Evolutionary conservation across 2,329 filamentous ascomycete genomes (phyloP), one percentile per base, ranked within the genome.

Genomic region (Beauveria asiatica): DNA sequence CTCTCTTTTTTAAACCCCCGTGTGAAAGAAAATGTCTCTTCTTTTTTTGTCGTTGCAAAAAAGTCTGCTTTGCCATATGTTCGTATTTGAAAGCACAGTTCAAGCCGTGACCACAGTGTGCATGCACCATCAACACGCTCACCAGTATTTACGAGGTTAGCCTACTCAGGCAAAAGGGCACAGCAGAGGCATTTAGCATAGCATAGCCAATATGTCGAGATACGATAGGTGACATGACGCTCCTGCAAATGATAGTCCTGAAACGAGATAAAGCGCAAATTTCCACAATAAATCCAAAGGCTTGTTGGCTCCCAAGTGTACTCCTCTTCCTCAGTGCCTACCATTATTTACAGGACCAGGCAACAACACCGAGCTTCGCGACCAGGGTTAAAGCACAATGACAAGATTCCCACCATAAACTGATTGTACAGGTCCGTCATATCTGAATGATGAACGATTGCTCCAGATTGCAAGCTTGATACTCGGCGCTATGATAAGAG

Each of bases 401-500:
- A 33, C 30, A 33, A 33, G 30, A 33, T 33, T 42, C 17, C n/a
- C 39, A 17, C n/a, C 39, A 42, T 42, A 3, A n/a, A n/a, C 39
- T 42, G 39, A 56, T 39, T 45, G 16, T 56, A 56, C 53, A 56
- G 9, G n/a, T 21, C 6, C 19, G 48, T 10, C 53, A 46, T 23
- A 27, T n/a, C 19, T 11, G 13, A 23, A 39, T 23, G 19, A 46
- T 56, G 42, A 23, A 17, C 10, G 11, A 19, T 10, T 56, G 42
- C 41, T 23, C 16, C 52, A 41, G 30, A 21, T 48, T 44, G 39
- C 51, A 44, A 45, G 16, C 6, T 52, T 11, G 11, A 41, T 37
- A 19, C 58, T 50, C 51, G 30, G 41, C 57, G 41, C 57, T 61
- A 71, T 62, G 71, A 70, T 21, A 75, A 66, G 48, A 74, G 68